These are phyloP conservation scores for Diddensiella caesifluorescens DNA, from an alignment of 805 yeast species.

Conservation along the genomic window DNA sequence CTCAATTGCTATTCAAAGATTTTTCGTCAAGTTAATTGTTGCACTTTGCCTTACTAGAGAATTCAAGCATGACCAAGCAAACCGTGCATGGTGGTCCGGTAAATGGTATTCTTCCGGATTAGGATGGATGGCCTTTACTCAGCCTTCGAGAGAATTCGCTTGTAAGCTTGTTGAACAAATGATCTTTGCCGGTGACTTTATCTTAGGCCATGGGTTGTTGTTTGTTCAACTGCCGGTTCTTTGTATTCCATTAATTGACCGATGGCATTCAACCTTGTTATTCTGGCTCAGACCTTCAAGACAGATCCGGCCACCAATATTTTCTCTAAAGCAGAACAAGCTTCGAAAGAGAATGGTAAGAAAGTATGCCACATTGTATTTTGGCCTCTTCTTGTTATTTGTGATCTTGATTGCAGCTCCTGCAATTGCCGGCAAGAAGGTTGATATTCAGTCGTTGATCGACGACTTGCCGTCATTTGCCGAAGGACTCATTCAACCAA, in stretches of 20 bases:
- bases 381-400: slow-evolving; percentile 61
- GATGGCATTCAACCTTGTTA: slow-evolving; percentile 96
- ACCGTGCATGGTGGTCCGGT: slow-evolving; percentile 99
- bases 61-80: slow-evolving; percentile 90
- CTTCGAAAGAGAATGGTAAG: slow-evolving; percentile 96
- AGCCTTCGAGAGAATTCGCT: slow-evolving; percentile 90
- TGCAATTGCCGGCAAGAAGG: slow-evolving; percentile 68
- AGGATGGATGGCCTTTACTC: slow-evolving; percentile 92
- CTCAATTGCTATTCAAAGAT: slow-evolving; percentile 80
- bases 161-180: slow-evolving; percentile 93
- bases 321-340: slow-evolving; percentile 92
- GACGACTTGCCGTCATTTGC: slow-evolving; percentile 30
- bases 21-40: slow-evolving; percentile 79
- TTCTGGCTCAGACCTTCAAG: slow-evolving; percentile 98
- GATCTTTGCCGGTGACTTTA: slow-evolving; percentile 94
- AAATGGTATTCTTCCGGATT: slow-evolving; percentile 95
- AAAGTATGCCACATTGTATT: slow-evolving; percentile 82
- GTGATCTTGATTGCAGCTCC: slow-evolving; percentile 83
- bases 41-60: slow-evolving; percentile 81
- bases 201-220: slow-evolving; percentile 83
- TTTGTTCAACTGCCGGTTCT: slow-evolving; percentile 86
- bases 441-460: slow-evolving; percentile 37
- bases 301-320: slow-evolving; percentile 97
- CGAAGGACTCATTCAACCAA: slow-evolving; percentile 85
- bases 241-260: slow-evolving; percentile 81